Evolutionary conservation across 2,329 filamentous ascomycete species (phyloP).

Genomic region (Diaporthe citriasiana): DNA sequence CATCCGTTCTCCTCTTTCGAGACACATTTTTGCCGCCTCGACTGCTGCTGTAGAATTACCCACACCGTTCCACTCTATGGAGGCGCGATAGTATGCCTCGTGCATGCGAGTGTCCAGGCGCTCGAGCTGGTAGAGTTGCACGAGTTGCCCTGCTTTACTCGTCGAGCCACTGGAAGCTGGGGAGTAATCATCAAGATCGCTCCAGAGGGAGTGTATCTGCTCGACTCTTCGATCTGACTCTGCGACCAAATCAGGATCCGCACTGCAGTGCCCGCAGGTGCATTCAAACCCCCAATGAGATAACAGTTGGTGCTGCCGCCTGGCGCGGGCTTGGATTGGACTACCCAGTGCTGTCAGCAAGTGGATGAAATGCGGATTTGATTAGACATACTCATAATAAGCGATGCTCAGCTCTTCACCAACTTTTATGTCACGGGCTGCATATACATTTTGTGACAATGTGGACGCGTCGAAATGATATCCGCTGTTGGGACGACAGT

Average conservation of each 20-base stretch:
- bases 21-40: conserved; percentile 6
- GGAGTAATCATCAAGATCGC: conserved; percentile 32
- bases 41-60: not conserved
- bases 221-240: conserved; percentile 15
- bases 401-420: conserved; percentile 28
- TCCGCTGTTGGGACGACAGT: conserved; percentile 30
- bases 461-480: conserved; percentile 29
- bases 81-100: conserved; percentile 32
- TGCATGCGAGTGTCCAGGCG: conserved; percentile 30
- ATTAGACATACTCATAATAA: conserved; percentile 16
- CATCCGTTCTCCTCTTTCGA: conserved; percentile 27
- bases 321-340: conserved; percentile 19
- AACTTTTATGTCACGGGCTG: conserved; percentile 14
- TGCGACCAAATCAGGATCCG: not conserved
- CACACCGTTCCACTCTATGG: conserved; percentile 24
- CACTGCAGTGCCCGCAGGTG: conserved; percentile 29
- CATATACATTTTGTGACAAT: conserved; percentile 26
- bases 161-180: not conserved
- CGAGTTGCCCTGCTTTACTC: conserved; percentile 14
- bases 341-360: conserved; percentile 7
- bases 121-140: conserved; percentile 30
- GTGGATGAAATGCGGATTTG: no score
- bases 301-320: conserved; percentile 16
- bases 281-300: conserved; percentile 30
- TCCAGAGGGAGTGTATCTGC: conserved; percentile 31